Evolutionary conservation across 306 rosid species (phyloP).

Genomic region (Oemleria cerasiformis): DNA sequence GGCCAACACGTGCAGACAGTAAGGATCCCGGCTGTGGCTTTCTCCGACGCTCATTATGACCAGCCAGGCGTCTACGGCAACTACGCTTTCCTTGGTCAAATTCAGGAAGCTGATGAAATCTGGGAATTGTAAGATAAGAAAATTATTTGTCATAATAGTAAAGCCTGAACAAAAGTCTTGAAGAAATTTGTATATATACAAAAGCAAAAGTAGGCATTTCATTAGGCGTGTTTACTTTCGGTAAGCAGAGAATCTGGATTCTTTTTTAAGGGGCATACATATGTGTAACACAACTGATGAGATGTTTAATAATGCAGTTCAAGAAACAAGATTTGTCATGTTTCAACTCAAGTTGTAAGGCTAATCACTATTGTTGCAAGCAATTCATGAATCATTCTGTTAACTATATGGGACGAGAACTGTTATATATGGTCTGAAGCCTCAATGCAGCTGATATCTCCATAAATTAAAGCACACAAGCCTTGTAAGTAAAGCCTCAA

Average conservation of each 20-base stretch:
- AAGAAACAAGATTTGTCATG: neutral
- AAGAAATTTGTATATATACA: neutral
- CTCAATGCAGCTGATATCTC: neutral
- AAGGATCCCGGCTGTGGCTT: constrained; percentile 81
- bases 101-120: constrained; percentile 89
- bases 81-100: constrained; percentile 96
- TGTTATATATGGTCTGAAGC: neutral
- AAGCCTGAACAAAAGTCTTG: neutral
- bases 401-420: neutral
- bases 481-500: neutral
- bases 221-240: neutral
- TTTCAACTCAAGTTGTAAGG: neutral
- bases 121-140: constrained; percentile 20
- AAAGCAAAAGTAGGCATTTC: neutral
- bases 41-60: constrained; percentile 93
- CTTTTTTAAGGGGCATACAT: too few relatives aligned
- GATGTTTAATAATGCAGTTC: neutral
- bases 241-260: too few relatives aligned
- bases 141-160: neutral
- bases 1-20: constrained; percentile 55
- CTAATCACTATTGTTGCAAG: neutral
- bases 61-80: constrained; percentile 92
- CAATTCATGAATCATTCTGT: neutral
- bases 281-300: too few relatives aligned
- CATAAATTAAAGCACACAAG: neutral